Evolutionary conservation across 1,139 yeast genomes (phyloP).

Genomic region (Pneumocystis carinii): DNA sequence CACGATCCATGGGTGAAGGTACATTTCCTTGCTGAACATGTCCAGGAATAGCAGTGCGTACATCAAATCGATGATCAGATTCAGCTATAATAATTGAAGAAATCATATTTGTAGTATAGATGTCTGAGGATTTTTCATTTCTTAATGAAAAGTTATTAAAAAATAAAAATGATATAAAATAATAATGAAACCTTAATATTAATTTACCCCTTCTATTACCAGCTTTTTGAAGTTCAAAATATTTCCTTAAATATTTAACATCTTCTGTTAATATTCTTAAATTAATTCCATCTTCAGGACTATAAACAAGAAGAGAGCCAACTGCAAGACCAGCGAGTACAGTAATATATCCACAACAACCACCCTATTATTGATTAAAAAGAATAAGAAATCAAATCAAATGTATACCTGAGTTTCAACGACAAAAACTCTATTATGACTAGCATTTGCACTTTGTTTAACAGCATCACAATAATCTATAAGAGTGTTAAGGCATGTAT

Average conservation of each 20-base stretch:
- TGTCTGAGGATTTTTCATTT: constrained; percentile 71
- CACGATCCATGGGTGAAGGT: constrained; percentile 90
- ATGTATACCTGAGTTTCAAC: constrained; percentile 58
- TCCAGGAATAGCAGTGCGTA: constrained; percentile 93
- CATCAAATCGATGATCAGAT: constrained; percentile 62
- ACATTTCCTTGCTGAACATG: constrained; percentile 96
- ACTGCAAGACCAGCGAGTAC: constrained; percentile 76
- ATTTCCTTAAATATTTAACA: constrained; percentile 50
- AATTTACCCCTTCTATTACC: constrained; percentile 75
- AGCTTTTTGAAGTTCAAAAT: constrained; percentile 64
- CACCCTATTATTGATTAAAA: constrained; percentile 36
- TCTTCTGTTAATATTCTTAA: constrained; percentile 63
- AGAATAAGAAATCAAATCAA: neutral
- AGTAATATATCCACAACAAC: constrained; percentile 86
- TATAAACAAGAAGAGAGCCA: constrained; percentile 86
- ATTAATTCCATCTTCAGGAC: constrained; percentile 75
- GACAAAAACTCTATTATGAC: constrained; percentile 86
- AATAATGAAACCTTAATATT: constrained; percentile 29
- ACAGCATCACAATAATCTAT: constrained; percentile 88
- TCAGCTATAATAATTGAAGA: constrained; percentile 74
- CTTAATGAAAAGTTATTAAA: constrained; percentile 24
- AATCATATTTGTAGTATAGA: constrained; percentile 64
- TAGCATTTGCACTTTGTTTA: constrained; percentile 87
- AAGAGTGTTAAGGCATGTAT: constrained; percentile 82
- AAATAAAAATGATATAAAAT: neutral